Evolutionary conservation across 257 asterid species (phyloP), one percentile per base, ranked within the genome.

Genomic region (Solanum clarkiae): DNA sequence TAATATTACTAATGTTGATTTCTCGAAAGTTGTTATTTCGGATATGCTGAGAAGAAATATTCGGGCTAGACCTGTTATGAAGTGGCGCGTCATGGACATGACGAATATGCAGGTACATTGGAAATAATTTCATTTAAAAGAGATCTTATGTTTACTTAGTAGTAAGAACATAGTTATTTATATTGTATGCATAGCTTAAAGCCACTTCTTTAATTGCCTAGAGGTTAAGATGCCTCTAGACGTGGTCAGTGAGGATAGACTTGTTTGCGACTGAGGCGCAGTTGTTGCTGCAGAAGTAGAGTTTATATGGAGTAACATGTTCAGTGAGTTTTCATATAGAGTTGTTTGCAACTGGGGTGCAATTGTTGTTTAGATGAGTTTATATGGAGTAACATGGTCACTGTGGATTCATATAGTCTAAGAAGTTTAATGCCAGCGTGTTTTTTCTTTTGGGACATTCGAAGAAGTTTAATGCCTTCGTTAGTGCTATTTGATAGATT

Each of bases 41-140:
- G 93, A 91, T 86, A 97, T 97, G 99, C 77, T 95, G 90, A 90
- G 90, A 88, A 88, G 91, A 89, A 94, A 97, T 86, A 94, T 95
- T 85, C 85, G 98, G 85, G 75, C 81, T 4, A 91, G 99, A 89
- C 97, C 96, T 18, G 90, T 62, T 85, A 97, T 97, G 99, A 94
- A 92, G 89, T 97, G 99, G 99, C 94, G 98, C 62, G 93, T 92
- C 59, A 97, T 97, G 99, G 98, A 95, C 85, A 97, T 97, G 95
- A 94, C 99, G 45, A 66, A 85, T 66, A 90, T 97, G 98, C 96
- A 94, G 98, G 99, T 63, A 59, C 0, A n/a, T 59, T 59, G 66
- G 15, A 59, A 59, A 57, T 44, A 8, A 36, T 6, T 36, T 44
- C 9, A 44, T 1, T 44, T 6, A 8, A 44, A 44, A 44, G 47